Conservation (phyloP, 768 basidiomycete species). For the Calocybe cyanea region DNA sequence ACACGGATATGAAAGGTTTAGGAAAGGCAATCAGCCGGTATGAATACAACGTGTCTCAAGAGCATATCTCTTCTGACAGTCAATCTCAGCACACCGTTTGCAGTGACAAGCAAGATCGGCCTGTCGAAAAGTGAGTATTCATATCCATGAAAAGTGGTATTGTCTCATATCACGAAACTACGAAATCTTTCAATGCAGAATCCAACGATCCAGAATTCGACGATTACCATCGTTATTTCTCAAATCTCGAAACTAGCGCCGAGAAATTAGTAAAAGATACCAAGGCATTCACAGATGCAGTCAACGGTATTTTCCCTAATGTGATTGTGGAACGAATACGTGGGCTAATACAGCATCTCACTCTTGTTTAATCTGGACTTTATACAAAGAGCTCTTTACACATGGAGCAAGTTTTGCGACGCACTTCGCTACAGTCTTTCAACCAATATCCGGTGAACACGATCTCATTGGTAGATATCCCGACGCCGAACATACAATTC, state of each 20-base stretch:
- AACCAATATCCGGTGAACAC: conserved; percentile 71
- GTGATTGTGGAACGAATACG: conserved; percentile 2
- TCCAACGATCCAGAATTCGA: conserved; percentile 89
- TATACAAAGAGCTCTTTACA: conserved; percentile 55
- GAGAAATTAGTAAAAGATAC: conserved; percentile 94
- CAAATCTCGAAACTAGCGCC: conserved; percentile 69
- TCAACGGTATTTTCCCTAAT: conserved; percentile 47
- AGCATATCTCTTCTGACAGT: neutral
- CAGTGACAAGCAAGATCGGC: conserved; percentile 83
- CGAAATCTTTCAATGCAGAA: conserved; percentile 45
- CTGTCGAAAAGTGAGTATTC: conserved; percentile 81
- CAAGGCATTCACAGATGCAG: conserved; percentile 80
- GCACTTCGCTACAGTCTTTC: conserved; percentile 62
- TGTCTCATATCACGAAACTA: neutral
- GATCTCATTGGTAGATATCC: conserved; percentile 79
- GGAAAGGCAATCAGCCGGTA: conserved; percentile 77
- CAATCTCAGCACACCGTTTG: conserved; percentile 77
- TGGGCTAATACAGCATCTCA: too few species aligned
- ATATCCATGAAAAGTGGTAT: neutral
- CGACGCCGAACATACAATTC: conserved; percentile 69
- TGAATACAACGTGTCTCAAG: neutral
- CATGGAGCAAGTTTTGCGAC: conserved; percentile 58
- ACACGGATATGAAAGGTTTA: conserved; percentile 72
- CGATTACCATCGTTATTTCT: conserved; percentile 78
- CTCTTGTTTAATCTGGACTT: conserved; percentile 1